These are phyloP conservation scores for Aspergillus fumigatus DNA, from an alignment of 2,329 filamentous ascomycete genomes.

Conservation along the genomic window DNA sequence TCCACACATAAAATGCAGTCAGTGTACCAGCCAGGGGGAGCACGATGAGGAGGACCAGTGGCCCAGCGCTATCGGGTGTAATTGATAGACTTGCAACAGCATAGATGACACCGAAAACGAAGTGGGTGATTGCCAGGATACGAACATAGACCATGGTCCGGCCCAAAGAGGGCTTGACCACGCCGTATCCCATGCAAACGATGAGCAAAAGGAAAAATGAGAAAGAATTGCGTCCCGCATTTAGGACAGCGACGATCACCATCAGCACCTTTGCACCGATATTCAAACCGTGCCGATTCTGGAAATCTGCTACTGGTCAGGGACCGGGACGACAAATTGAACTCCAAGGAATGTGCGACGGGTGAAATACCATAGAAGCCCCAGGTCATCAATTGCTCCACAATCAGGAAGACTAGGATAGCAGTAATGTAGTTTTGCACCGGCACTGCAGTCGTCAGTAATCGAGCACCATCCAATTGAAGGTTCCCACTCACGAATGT, in stretches of 20 bases:
- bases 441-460: constrained; percentile 58
- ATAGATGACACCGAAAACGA: constrained; percentile 91
- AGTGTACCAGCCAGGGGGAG: constrained; percentile 86
- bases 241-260: constrained; percentile 85
- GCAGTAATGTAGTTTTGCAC: constrained; percentile 99
- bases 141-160: constrained; percentile 93
- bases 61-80: constrained; percentile 82
- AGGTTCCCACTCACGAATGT: constrained; percentile 62
- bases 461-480: background rate
- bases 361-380: constrained; percentile 75
- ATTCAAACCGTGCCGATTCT: constrained; percentile 85
- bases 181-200: constrained; percentile 98
- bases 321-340: background rate
- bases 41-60: constrained; percentile 87
- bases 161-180: constrained; percentile 88
- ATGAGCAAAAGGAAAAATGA: constrained; percentile 97
- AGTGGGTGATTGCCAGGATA: constrained; percentile 85
- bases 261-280: constrained; percentile 78
- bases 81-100: constrained; percentile 84
- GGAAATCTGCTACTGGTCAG: constrained; percentile 64
- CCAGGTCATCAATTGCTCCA: constrained; percentile 99
- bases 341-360: background rate
- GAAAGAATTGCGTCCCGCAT: constrained; percentile 92
- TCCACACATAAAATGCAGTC: constrained; percentile 98
- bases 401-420: constrained; percentile 85